Evolutionary conservation across 768 basidiomycete species (phyloP).

Genomic region (Hydnomerulius pinastri): DNA sequence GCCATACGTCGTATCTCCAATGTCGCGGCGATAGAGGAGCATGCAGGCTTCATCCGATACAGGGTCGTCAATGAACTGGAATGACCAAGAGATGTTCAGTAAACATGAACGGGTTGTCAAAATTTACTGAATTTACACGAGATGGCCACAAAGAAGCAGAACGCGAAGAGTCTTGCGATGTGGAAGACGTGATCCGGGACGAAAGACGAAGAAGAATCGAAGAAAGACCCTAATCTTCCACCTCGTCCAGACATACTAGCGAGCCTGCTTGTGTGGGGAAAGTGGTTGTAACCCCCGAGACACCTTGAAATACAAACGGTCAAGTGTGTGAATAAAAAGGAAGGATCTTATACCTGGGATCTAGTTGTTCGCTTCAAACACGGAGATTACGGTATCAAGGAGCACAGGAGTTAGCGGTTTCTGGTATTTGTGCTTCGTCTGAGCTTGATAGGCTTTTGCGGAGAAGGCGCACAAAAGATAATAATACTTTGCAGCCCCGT

Average conservation of each 20-base stretch:
- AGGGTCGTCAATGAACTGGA: slow-evolving; percentile 25
- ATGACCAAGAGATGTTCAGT: slow-evolving; percentile 12
- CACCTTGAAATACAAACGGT: slow-evolving; percentile 1
- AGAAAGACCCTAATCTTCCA: background rate
- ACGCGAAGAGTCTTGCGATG: slow-evolving; percentile 6
- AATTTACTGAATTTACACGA: slow-evolving; percentile 5
- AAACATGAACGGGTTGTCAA: slow-evolving; percentile 15
- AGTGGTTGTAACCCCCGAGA: background rate
- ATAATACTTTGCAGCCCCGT: slow-evolving; percentile 16
- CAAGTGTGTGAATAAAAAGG: slow-evolving; percentile 10
- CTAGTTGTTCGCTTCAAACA: slow-evolving; percentile 17
- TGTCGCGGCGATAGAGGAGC: slow-evolving; percentile 29
- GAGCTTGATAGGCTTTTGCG: slow-evolving; percentile 38
- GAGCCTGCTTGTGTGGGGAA: slow-evolving; percentile 15
- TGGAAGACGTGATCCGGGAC: slow-evolving; percentile 8
- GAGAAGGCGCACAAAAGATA: slow-evolving; percentile 21
- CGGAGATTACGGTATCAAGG: slow-evolving; percentile 38
- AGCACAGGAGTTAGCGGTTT: slow-evolving; percentile 30
- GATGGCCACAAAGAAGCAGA: background rate
- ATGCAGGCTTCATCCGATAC: slow-evolving; percentile 14
- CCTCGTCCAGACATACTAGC: slow-evolving; percentile 1
- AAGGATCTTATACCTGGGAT: slow-evolving; percentile 14
- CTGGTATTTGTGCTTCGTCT: slow-evolving; percentile 17
- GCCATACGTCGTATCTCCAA: slow-evolving; percentile 16
- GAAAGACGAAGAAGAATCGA: slow-evolving; percentile 5